A percentile compares a stretch with the other conserved stretches of the same genome.
Evolutionary conservation across 2,329 filamentous ascomycete species (phyloP).

Genomic region (Fusarium sp.): DNA sequence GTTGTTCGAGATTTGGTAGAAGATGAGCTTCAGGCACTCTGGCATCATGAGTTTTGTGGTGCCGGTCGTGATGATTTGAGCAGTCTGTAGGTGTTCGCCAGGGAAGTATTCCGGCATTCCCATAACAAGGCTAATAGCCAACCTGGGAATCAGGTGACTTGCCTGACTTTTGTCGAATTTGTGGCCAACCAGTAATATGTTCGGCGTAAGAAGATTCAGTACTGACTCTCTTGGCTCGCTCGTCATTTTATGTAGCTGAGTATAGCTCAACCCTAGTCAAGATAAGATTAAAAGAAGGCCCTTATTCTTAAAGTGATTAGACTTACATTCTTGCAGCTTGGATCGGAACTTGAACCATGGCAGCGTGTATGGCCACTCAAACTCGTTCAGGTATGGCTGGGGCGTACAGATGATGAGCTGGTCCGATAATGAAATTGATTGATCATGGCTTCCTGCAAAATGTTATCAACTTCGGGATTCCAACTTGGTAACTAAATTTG

Average conservation of each 20-base stretch:
- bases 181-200: rapidly evolving
- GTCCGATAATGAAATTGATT: rapidly evolving
- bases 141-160: rapidly evolving
- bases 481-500: rapidly evolving
- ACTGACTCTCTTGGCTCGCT: rapidly evolving
- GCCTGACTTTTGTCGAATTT: rapidly evolving
- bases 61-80: rapidly evolving
- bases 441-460: rapidly evolving
- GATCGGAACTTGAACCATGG: not conserved
- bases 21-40: not conserved
- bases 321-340: not conserved
- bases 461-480: rapidly evolving
- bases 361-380: not conserved
- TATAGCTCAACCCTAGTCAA: not conserved
- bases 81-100: not conserved
- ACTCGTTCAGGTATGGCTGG: rapidly evolving
- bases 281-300: rapidly evolving
- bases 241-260: rapidly evolving
- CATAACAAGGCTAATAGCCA: rapidly evolving
- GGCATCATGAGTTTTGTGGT: rapidly evolving
- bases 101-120: not conserved
- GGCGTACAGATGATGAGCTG: not conserved
- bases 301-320: rapidly evolving
- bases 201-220: rapidly evolving
- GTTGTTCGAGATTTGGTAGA: rapidly evolving